Base-by-base conservation (phyloP, 1,139 yeast species). In the Candida sanyaensis region DNA sequence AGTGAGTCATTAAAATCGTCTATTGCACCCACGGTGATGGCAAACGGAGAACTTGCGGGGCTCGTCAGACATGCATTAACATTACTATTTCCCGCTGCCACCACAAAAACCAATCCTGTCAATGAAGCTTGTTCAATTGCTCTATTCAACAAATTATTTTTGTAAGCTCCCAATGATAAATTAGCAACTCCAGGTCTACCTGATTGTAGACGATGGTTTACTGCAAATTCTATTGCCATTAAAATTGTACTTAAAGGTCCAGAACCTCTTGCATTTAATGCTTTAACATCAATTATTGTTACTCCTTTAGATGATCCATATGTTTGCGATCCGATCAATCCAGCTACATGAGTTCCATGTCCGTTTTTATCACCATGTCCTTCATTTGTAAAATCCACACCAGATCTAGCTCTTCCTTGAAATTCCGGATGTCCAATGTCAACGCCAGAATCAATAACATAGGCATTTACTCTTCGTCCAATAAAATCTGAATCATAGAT, bases 321-420 rank as follows among this genome's bases (percentile, higher is more conserved):
- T 0, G 84, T 80, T 33, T 62, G 66, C 0, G 96, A 87, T 0
- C 95, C 97, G 37, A 89, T 77, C 10, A 90, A 64, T 0, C 97
- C 96, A 0, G 97, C 96, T 4, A 90, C 96, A 64, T 91, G 96
- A 0, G 97, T 89, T 1, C 88, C 87, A 60, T 87, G 95, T 0
- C 93, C 93, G 58, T 84, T 84, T 5, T 58, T 55, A 60, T 86
- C 93, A 0, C 86, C 86, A 0, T 66, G 56, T 0, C 84, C 88
- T 61, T 81, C 86, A 1, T 69, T 73, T 0, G 88, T 82, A 49
- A 83, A 77, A 59, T 85, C 89, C 11, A 61, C 71, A 0, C 90
- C 92, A 44, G 62, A 55, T 3, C 55, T 52, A 0, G 84, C 90
- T 47, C 95, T 68, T 0, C 83, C 84, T 52, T 79, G 84, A 58